Base-by-base conservation (phyloP, 148 eudicot species). In the Polygonum aviculare region DNA sequence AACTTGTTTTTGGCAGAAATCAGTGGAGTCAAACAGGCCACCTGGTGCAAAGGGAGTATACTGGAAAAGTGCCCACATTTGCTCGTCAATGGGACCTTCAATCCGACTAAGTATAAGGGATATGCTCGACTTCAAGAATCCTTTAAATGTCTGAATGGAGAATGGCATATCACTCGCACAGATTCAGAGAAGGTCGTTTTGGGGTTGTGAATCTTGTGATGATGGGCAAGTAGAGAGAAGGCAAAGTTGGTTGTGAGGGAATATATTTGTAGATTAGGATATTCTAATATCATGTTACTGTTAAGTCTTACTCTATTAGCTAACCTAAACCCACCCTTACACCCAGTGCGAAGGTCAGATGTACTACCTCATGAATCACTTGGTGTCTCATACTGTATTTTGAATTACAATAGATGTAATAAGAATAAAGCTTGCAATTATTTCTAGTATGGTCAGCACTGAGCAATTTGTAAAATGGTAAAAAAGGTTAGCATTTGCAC, bases 81-180 rank as follows among this genome's bases (percentile, higher is more conserved):
- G 97, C 87, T 91, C 98, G 31, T 92, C 97, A 1, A 94, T 94
- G 98, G 98, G 98, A 75, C 98, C 97, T 51, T 94, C 96, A 1
- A 80, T 94, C 75, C 76, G 82, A 77, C 83, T 94, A 80, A 92
- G 88, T 74, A 76, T 92, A 51, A 87, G 77, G 81, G 97, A 94
- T 62, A 89, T 90, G 92, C 97, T 94, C 38, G 92, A 90, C 12
- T 87, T 77, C 85, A 90, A 90, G 88, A 87, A 47, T 76, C 35
- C 69, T 9, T 41, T 59, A 47, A 18, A 76, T 63, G 54, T 33
- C 38, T 75, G 60, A 49, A 12, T 50, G 63, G 40, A 31, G 59
- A 5, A 26, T 51, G 19, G 3, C 59, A 40, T 40, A 40, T 4
- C 19, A 8, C 49, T 40, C 39, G 12, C 21, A 12, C 48, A 70